A percentile compares a stretch with the other conserved stretches of the same genome.
Evolutionary conservation across 2,329 filamentous ascomycete species (phyloP).

Genomic region (Harringtonia aguacate): DNA sequence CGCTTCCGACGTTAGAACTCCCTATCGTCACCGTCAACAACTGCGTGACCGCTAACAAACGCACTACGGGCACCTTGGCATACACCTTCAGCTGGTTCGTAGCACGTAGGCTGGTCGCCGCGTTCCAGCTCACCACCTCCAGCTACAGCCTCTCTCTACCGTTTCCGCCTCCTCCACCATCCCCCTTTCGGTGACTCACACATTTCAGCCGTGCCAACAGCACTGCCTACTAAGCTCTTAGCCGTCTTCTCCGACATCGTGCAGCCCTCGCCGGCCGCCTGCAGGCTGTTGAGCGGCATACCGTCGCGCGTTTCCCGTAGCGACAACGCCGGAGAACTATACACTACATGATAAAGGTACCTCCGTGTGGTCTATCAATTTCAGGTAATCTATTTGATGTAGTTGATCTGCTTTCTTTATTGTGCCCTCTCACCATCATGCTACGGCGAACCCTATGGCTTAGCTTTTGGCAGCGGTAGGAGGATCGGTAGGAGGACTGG

Average conservation of each 20-base stretch:
- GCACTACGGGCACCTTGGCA: constrained; percentile 9
- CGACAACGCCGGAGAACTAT: neutral
- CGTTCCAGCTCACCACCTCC: constrained; percentile 11
- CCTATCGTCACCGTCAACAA: constrained; percentile 16
- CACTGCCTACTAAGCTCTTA: constrained; percentile 16
- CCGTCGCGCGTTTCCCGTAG: neutral
- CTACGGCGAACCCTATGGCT: too few species aligned
- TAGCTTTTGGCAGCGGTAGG: too few species aligned
- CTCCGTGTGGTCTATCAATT: too few species aligned
- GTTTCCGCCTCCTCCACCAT: neutral
- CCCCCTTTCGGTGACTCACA: constrained; percentile 12
- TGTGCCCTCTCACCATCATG: too few species aligned
- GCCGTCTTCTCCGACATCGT: constrained; percentile 14
- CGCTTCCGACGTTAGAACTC: constrained; percentile 7
- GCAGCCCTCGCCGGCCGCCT: constrained; percentile 17
- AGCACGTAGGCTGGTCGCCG: constrained; percentile 9
- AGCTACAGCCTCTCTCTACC: constrained; percentile 7
- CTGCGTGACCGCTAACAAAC: constrained; percentile 10
- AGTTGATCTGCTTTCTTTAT: too few species aligned
- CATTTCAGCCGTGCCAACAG: constrained; percentile 15
- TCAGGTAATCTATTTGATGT: too few species aligned
- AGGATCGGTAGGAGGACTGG: too few species aligned
- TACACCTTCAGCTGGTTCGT: constrained; percentile 14
- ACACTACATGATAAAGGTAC: too few species aligned
- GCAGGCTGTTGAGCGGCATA: constrained; percentile 13